Conservation (phyloP, 176 grass and related monocot genomes). For the Avena atlantica region DNA sequence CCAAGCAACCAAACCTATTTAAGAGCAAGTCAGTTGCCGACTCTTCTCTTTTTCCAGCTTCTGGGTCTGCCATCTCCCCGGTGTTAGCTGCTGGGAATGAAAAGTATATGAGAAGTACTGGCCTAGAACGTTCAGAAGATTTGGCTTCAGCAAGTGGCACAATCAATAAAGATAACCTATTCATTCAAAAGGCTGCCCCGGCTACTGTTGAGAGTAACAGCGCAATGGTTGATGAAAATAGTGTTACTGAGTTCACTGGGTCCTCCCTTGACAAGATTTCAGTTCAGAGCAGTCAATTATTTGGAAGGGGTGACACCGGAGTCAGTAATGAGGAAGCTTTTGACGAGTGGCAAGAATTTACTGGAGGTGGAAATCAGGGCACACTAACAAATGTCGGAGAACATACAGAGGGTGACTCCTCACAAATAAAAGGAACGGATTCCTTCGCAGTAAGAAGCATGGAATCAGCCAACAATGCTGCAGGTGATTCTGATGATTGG, state of each 20-base stretch:
- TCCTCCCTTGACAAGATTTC: conserved; percentile 41
- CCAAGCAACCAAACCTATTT: conserved; percentile 65
- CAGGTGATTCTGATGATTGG: conserved; percentile 59
- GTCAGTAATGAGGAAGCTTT: conserved; percentile 49
- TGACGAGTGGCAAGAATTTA: conserved; percentile 69
- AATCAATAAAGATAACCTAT: conserved; percentile 47
- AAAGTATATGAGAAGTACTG: conserved; percentile 34
- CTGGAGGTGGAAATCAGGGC: conserved; percentile 43
- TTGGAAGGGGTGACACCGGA: conserved; percentile 38
- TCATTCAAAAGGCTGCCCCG: conserved; percentile 39
- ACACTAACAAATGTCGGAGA: conserved; percentile 36
- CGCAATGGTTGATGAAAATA: conserved; percentile 40
- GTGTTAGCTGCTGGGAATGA: conserved; percentile 48
- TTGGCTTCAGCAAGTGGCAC: conserved; percentile 44
- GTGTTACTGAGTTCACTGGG: conserved; percentile 36
- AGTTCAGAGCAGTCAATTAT: conserved; percentile 25
- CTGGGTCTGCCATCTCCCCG: conserved; percentile 31
- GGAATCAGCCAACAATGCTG: conserved; percentile 49
- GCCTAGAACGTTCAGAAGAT: conserved; percentile 44
- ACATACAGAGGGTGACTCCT: conserved; percentile 25
- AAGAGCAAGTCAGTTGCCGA: conserved; percentile 38
- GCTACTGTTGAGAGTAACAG: conserved; percentile 15
- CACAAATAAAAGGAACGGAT: conserved; percentile 53
- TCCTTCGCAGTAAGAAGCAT: conserved; percentile 44
- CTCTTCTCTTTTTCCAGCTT: conserved; percentile 39